phyloP scores from a whole-genome alignment of 371 early-diverging fungal genomes.

The Lichtheimia corymbifera region DNA sequence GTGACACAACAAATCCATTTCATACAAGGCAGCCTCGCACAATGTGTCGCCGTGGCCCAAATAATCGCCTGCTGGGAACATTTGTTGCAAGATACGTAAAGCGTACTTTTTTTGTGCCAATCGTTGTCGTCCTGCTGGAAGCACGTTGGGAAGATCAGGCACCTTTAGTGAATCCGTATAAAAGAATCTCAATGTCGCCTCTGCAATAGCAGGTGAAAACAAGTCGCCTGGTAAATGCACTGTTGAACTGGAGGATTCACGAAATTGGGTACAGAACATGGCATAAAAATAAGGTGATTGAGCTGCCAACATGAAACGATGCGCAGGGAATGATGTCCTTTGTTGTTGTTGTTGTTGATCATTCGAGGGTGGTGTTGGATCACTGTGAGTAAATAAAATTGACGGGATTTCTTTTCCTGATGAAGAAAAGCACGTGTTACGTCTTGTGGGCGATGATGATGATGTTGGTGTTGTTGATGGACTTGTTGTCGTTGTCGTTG shows the following conservation, averaged over 20 bases:
- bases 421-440: not conserved
- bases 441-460: not conserved
- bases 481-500: not conserved
- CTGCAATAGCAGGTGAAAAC: constrained; percentile 21
- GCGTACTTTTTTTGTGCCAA: constrained; percentile 35
- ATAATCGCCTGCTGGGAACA: constrained; percentile 43
- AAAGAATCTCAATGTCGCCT: constrained; percentile 23
- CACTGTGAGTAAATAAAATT: constrained; percentile 1
- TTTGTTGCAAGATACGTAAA: constrained; percentile 41
- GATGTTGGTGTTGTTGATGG: not conserved
- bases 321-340: constrained; percentile 25
- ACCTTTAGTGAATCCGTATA: constrained; percentile 25
- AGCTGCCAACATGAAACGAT: constrained; percentile 43
- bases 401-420: constrained; percentile 8
- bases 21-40: constrained; percentile 26
- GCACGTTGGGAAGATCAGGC: constrained; percentile 8
- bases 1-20: constrained; percentile 39
- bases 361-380: constrained; percentile 6
- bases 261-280: constrained; percentile 34
- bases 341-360: constrained; percentile 7
- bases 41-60: constrained; percentile 37
- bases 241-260: constrained; percentile 17
- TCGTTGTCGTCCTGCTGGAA: constrained; percentile 17
- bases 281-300: constrained; percentile 47
- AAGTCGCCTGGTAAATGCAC: constrained; percentile 27